Base-by-base conservation (phyloP, 441 rosid genomes). In the Adansonia madagascariensis region DNA sequence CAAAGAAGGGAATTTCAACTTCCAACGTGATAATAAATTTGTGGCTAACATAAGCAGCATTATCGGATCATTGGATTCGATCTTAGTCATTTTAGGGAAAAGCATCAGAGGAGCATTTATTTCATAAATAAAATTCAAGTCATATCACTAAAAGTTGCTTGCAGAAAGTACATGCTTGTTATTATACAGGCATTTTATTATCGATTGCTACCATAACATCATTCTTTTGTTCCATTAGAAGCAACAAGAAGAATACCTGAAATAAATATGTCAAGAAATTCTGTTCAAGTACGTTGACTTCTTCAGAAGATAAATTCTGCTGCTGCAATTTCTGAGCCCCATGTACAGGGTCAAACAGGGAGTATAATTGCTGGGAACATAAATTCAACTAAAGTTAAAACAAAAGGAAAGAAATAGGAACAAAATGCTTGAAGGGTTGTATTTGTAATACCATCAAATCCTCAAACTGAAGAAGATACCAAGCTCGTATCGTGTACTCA, bases 381-480 rank as follows among this genome's bases (percentile, higher is more conserved):
- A 60, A 79, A 75, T 15, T 8, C 47, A 69, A 75, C 22, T 71
- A 55, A 67, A 74, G 59, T 78, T 61, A 75, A 17, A 71, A 17
- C 2, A n/a, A 72, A 41, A 52, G 44, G 27, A 24, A 64, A 35
- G 22, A 6, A 81, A 61, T 15, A 82, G 35, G 3, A 61, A 49
- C 24, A 55, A 17, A 44, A 10, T 74, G 1, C 9, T 57, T 3
- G 11, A 27, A 41, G 66, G 27, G 17, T 59, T 64, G 52, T 22
- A n/a, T 41, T 44, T 55, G 69, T 44, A 79, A 10, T 86, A 95
- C 98, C 97, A 95, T 91, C 81, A 93, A 83, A 82, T 95, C 97
- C 80, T 95, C 99, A 83, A 94, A 96, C 77, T 96, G 97, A 65
- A 96, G 89, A 78, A 89, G 90, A 84, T 96, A 96, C 99, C 98